Percentiles rank a stretch among this genome's conserved stretches.
Evolutionary conservation across 2,329 filamentous ascomycete genomes (phyloP).

Genomic region (Beauveria brongniartii): DNA sequence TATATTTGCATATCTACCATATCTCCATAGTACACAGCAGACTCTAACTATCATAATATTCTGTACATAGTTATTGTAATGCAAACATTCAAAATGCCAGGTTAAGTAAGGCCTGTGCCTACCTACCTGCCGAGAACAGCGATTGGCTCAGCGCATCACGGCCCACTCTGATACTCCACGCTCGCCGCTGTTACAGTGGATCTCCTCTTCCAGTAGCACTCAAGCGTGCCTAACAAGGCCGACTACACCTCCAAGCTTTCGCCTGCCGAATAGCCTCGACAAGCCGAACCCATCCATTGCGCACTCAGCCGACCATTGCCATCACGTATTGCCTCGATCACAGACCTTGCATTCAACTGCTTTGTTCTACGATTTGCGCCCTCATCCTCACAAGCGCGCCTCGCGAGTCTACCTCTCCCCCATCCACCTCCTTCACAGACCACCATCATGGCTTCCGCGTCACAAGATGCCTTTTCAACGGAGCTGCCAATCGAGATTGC

Average conservation of each 20-base stretch:
- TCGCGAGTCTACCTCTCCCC: neutral
- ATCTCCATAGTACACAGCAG: too few relatives aligned
- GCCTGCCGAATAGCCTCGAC: neutral
- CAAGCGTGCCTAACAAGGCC: too few relatives aligned
- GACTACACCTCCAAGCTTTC: neutral
- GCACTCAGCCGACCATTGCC: neutral
- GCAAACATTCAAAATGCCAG: too few relatives aligned
- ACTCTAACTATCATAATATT: too few relatives aligned
- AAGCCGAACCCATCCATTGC: neutral
- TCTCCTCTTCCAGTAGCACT: neutral
- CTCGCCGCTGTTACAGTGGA: neutral
- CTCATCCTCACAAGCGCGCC: neutral
- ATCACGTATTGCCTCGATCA: neutral
- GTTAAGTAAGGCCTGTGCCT: too few relatives aligned
- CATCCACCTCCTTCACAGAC: neutral
- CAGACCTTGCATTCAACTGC: neutral
- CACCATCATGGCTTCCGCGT: slow-evolving; percentile 41
- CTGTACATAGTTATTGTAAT: too few relatives aligned
- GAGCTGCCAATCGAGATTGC: slow-evolving; percentile 58
- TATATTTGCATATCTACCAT: too few relatives aligned
- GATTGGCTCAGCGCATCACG: too few relatives aligned
- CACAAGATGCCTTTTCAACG: neutral
- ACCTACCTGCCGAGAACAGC: too few relatives aligned
- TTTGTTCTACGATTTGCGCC: too few relatives aligned
- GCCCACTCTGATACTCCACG: too few relatives aligned